These are phyloP conservation scores for Claviceps sorghi DNA, from an alignment of 2,329 filamentous ascomycete species.

Conservation along the genomic window DNA sequence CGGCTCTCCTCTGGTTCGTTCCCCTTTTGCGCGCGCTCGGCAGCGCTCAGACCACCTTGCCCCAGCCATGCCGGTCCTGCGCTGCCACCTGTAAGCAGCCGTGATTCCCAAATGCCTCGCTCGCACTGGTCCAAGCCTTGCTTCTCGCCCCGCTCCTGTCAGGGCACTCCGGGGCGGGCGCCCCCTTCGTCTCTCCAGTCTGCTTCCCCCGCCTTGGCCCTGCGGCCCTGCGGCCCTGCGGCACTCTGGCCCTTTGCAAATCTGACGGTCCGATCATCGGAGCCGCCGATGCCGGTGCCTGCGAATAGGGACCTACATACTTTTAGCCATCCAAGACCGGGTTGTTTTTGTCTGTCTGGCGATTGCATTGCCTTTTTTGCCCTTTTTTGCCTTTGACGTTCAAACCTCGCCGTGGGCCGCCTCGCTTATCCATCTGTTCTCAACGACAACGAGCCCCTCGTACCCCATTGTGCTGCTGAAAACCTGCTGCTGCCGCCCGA, in stretches of 20 bases:
- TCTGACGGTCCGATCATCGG: constrained; percentile 11
- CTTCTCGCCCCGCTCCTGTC: background rate
- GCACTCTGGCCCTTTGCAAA: constrained; percentile 4
- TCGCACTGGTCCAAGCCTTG: background rate
- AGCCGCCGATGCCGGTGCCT: constrained; percentile 6
- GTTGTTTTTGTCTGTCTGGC: background rate
- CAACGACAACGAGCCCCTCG: background rate
- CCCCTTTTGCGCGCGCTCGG: too few species aligned
- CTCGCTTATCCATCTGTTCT: background rate
- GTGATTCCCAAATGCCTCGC: background rate
- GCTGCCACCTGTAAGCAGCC: background rate
- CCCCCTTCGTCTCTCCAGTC: too few species aligned
- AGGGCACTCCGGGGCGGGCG: too few species aligned
- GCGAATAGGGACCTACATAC: background rate
- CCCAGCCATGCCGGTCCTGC: background rate
- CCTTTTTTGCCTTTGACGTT: background rate
- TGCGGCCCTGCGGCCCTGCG: constrained; percentile 3
- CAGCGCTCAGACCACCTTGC: background rate
- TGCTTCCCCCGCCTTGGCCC: background rate
- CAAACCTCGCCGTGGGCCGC: constrained; percentile 1
- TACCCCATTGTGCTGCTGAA: background rate
- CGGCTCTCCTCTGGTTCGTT: too few species aligned
- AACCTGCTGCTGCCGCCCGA: background rate
- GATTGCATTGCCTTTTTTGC: background rate
- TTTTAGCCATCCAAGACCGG: too few species aligned